phyloP scores from a whole-genome alignment of 2,329 filamentous ascomycete species.

The Periconia sp. region DNA sequence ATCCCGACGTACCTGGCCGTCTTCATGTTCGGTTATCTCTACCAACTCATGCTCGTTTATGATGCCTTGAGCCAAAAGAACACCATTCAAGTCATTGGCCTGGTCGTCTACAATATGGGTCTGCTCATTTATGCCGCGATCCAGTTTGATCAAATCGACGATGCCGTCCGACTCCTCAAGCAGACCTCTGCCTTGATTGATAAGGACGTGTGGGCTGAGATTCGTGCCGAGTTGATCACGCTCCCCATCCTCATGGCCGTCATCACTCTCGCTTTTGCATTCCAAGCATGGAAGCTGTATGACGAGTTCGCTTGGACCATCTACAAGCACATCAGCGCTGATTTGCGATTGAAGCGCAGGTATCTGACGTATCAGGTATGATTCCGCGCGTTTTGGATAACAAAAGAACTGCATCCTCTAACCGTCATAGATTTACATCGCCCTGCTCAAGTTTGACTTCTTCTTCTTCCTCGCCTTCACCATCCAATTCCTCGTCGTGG shows the following conservation, averaged over 20 bases:
- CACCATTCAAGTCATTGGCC: slow-evolving; percentile 95
- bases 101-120: slow-evolving; percentile 89
- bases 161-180: slow-evolving; percentile 64
- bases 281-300: slow-evolving; percentile 91
- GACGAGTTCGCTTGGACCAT: slow-evolving; percentile 99
- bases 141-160: slow-evolving; percentile 85
- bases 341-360: slow-evolving; percentile 93
- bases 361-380: slow-evolving; percentile 93
- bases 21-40: slow-evolving; percentile 96
- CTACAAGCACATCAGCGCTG: slow-evolving; percentile 97
- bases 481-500: slow-evolving; percentile 94
- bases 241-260: slow-evolving; percentile 83
- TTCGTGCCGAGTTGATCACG: slow-evolving; percentile 77
- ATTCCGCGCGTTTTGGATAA: background rate
- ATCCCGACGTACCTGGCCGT: slow-evolving; percentile 95
- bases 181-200: slow-evolving; percentile 48
- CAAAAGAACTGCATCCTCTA: slow-evolving; percentile 5
- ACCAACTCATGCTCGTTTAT: slow-evolving; percentile 86
- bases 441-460: slow-evolving; percentile 97
- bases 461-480: slow-evolving; percentile 99
- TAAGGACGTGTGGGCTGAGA: slow-evolving; percentile 64
- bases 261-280: slow-evolving; percentile 70
- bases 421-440: slow-evolving; percentile 81
- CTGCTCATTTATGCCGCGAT: slow-evolving; percentile 91
- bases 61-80: slow-evolving; percentile 94